These are phyloP conservation scores for Cyamopsis tetragonoloba DNA, from an alignment of 306 rosid species.

Conservation along the genomic window DNA sequence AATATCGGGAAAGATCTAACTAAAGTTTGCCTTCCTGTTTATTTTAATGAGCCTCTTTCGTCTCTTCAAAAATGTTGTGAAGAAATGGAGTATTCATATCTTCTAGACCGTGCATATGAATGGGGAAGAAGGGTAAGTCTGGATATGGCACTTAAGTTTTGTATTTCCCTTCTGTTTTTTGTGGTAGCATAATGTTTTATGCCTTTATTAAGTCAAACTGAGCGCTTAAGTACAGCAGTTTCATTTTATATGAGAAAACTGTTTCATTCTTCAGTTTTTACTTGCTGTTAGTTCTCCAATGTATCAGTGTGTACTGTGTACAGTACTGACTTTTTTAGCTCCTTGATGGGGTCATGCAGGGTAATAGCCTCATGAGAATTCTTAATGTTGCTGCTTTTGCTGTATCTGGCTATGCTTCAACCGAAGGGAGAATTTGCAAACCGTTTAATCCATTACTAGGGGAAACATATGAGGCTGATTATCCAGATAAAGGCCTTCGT, in stretches of 20 bases:
- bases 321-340: not conserved
- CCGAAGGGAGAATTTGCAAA: constrained; percentile 91
- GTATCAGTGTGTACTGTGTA: constrained; percentile 1
- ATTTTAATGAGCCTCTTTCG: constrained; percentile 92
- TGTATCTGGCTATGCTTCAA: constrained; percentile 93
- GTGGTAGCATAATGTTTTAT: not conserved
- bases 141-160: not conserved
- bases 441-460: constrained; percentile 94
- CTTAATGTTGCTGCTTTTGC: constrained; percentile 99
- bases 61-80: constrained; percentile 89
- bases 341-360: constrained; percentile 45
- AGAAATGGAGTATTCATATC: constrained; percentile 92
- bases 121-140: constrained; percentile 84
- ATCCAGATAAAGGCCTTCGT: constrained; percentile 81
- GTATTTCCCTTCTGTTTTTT: not conserved
- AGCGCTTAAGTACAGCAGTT: not conserved
- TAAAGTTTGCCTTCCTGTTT: constrained; percentile 95
- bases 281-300: constrained; percentile 8
- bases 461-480: constrained; percentile 94
- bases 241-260: not conserved
- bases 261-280: not conserved
- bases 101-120: constrained; percentile 87
- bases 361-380: constrained; percentile 86
- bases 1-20: constrained; percentile 97
- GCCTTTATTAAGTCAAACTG: not conserved